Percentiles rank a stretch among this genome's conserved stretches.
phyloP scores from a whole-genome alignment of 805 yeast species.

The Hanseniaspora singularis region DNA sequence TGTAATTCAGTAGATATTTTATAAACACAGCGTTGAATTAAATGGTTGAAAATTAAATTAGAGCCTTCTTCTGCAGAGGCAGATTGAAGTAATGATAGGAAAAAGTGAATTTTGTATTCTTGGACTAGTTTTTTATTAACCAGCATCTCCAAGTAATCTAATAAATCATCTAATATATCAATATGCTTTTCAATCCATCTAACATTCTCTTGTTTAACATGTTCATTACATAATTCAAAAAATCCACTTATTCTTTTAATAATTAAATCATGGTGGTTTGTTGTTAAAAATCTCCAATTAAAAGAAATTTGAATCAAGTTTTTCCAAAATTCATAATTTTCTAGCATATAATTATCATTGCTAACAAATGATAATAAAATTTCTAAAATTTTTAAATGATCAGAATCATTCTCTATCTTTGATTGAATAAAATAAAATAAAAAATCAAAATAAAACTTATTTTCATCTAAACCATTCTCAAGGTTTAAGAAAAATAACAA shows the following conservation, averaged over 20 bases:
- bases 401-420: not conserved
- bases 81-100: not conserved
- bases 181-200: slow-evolving; percentile 8
- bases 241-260: not conserved
- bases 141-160: not conserved
- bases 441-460: not conserved
- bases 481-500: no score
- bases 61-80: not conserved
- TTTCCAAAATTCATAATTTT: not conserved
- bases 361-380: not conserved
- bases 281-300: not conserved
- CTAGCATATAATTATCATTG: not conserved
- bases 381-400: not conserved
- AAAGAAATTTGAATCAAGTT: not conserved
- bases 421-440: not conserved
- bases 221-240: not conserved
- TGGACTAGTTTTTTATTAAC: not conserved
- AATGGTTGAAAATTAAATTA: not conserved
- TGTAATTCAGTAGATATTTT: not conserved
- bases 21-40: slow-evolving; percentile 6
- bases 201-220: not conserved
- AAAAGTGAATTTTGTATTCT: not conserved
- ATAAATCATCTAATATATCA: slow-evolving; percentile 3
- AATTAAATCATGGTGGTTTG: no score
- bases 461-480: not conserved